A percentile compares a stretch with the other conserved stretches of the same genome.
These are phyloP conservation scores for Tinospora cordifolia DNA, from an alignment of 164 flowering plant species.

Conservation along the genomic window DNA sequence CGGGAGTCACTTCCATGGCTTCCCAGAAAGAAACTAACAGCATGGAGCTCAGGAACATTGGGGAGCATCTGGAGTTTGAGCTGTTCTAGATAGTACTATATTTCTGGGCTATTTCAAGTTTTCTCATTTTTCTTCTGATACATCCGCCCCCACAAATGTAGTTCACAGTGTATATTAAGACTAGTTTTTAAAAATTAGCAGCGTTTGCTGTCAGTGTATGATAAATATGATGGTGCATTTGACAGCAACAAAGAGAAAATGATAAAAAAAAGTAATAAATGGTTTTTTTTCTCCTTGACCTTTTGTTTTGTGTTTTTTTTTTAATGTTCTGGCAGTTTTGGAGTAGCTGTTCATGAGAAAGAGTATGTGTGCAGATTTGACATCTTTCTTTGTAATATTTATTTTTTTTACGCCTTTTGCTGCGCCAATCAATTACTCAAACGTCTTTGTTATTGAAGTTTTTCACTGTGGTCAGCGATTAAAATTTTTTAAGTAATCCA, in stretches of 20 bases:
- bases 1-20: slow-evolving; percentile 18
- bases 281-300: too few relatives aligned
- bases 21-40: slow-evolving; percentile 24
- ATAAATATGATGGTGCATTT: not conserved
- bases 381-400: too few relatives aligned
- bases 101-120: not conserved
- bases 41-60: slow-evolving; percentile 20
- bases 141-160: slow-evolving; percentile 7
- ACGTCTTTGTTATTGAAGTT: too few relatives aligned
- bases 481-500: too few relatives aligned
- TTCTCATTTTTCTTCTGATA: not conserved
- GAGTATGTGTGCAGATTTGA: too few relatives aligned
- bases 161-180: slow-evolving; percentile 3
- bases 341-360: too few relatives aligned
- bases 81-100: slow-evolving; percentile 38
- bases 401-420: too few relatives aligned
- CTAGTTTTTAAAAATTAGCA: not conserved
- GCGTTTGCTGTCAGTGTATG: not conserved
- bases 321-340: not conserved
- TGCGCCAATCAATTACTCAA: too few relatives aligned
- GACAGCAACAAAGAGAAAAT: not conserved
- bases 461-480: too few relatives aligned
- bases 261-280: not conserved
- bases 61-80: slow-evolving; percentile 45
- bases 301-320: not conserved